phyloP scores from a whole-genome alignment of 2,329 filamentous ascomycete genomes.

The Exophiala aquamarina region DNA sequence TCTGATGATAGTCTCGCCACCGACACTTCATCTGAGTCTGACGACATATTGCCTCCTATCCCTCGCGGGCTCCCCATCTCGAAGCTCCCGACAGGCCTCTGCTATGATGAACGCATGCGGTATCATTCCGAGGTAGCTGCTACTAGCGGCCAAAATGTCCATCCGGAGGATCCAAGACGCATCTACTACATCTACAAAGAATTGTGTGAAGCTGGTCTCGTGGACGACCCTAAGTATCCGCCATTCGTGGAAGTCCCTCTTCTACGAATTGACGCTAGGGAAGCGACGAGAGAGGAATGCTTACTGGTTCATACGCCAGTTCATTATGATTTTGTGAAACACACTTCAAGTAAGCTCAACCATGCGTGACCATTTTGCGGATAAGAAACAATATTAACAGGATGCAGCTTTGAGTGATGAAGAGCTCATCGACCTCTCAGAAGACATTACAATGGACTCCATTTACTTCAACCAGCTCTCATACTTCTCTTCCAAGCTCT shows the following conservation, averaged over 20 bases:
- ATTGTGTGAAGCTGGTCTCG: conserved; percentile 76
- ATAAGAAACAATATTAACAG: background rate
- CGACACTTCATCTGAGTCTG: conserved; percentile 27
- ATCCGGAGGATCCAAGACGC: conserved; percentile 89
- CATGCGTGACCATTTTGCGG: background rate
- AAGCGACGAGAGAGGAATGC: conserved; percentile 78
- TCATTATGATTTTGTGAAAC: conserved; percentile 77
- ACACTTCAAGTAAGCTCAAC: conserved; percentile 40
- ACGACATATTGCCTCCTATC: conserved; percentile 31
- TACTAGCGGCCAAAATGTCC: conserved; percentile 66
- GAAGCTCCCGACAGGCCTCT: conserved; percentile 70
- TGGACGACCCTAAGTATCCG: conserved; percentile 59
- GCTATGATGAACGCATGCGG: conserved; percentile 94
- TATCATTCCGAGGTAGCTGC: conserved; percentile 83
- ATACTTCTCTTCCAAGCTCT: conserved; percentile 76
- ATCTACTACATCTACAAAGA: conserved; percentile 93
- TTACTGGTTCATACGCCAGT: conserved; percentile 72
- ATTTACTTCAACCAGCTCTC: conserved; percentile 83
- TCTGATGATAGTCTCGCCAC: conserved; percentile 21
- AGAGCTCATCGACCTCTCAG: conserved; percentile 63
- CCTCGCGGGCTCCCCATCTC: conserved; percentile 45
- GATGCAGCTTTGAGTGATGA: conserved; percentile 43
- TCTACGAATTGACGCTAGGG: conserved; percentile 71
- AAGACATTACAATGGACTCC: conserved; percentile 68
- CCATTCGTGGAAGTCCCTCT: conserved; percentile 54